Base-by-base conservation (phyloP, 306 rosid genomes). In the Lagenaria siceraria region DNA sequence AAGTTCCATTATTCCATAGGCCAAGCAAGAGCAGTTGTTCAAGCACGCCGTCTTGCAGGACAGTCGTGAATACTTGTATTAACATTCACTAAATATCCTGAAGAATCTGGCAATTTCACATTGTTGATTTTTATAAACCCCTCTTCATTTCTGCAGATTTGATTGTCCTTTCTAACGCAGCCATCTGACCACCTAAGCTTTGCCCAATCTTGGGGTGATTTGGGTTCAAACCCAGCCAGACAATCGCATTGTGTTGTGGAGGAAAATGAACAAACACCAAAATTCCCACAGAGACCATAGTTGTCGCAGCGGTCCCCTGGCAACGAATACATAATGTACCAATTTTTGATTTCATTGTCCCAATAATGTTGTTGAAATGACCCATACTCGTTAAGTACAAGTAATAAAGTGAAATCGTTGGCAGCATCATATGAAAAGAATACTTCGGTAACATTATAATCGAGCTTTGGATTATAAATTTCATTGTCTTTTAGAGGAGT, bases 201-300 rank as follows among this genome's bases (percentile, higher is more conserved):
- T 15, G 24, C 7, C 81, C 81, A 78, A 38, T 38, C 38, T 4
- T 33, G 22, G 0, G 68, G 81, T n/a, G 66, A 38, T 72, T 25
- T 66, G 40, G 81, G 81, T 29, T 54, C 58, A 54, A 65, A 78
- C 42, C 81, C 81, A 54, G 11, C 33, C 25, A 78, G 5, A 19
- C 77, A 78, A 12, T 25, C 8, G 14, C 81, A 78, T 8, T 35
- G 11, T 35, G 14, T 24, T 8, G 25, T 18, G 71, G 35, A 6
- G 43, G 71, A n/a, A n/a, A n/a, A 63, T 42, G 22, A 86, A 85
- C 68, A 27, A 56, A 5, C 79, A 3, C 73, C 87, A 71, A 81
- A 87, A 58, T 84, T 76, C 68, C 91, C 91, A 29, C 91, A 87
- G 19, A 52, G 55, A 15, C 78, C 87, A 80, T 87, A 87, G 4